These are phyloP conservation scores for Wickerhamiella kazuoi DNA, from an alignment of 805 yeast species.

Conservation along the genomic window DNA sequence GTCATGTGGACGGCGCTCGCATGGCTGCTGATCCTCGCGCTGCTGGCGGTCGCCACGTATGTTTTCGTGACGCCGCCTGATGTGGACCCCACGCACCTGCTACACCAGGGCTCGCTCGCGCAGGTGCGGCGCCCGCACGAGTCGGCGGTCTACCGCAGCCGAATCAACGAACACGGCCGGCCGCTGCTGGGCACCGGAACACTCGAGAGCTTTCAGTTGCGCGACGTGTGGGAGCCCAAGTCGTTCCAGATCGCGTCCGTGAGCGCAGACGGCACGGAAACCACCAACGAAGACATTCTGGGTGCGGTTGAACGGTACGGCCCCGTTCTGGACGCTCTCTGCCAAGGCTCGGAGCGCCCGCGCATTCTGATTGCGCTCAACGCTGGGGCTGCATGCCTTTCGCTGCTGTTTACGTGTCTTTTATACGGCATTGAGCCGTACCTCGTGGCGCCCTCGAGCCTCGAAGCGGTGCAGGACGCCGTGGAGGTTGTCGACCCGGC, in stretches of 20 bases:
- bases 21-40: conserved; percentile 8
- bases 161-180: conserved; percentile 49
- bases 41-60: conserved; percentile 10
- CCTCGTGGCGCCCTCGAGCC: conserved; percentile 1
- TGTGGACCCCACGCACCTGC: conserved; percentile 20
- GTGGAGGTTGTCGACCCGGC: conserved; percentile 3
- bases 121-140: conserved; percentile 49
- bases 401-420: conserved; percentile 11
- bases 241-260: conserved; percentile 5
- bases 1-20: neutral
- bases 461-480: conserved; percentile 2
- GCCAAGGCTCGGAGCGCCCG: conserved; percentile 1
- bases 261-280: neutral
- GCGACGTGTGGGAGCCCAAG: conserved; percentile 29
- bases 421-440: conserved; percentile 6
- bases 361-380: conserved; percentile 5
- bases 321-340: conserved; percentile 4
- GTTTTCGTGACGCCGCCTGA: conserved; percentile 18
- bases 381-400: conserved; percentile 9
- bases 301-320: conserved; percentile 2
- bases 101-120: conserved; percentile 45
- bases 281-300: conserved; percentile 3
- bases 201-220: conserved; percentile 47
- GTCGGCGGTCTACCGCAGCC: conserved; percentile 60
- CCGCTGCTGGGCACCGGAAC: conserved; percentile 10